Evolutionary conservation across 345 rosid genomes (phyloP), one percentile per base, ranked within the genome.

Genomic region (Eucalyptus brandiana): DNA sequence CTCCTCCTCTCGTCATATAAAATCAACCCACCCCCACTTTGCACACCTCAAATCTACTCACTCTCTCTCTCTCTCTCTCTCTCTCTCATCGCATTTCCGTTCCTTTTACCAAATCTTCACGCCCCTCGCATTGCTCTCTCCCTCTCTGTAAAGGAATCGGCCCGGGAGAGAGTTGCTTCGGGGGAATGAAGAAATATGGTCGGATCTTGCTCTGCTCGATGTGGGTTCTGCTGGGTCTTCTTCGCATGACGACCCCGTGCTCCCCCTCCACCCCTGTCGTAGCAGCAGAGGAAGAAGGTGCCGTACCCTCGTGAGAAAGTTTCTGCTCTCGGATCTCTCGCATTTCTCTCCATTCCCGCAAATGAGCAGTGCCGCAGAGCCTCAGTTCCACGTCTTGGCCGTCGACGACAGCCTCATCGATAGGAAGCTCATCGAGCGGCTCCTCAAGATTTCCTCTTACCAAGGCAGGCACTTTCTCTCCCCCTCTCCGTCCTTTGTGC

Each of bases 301-400:
- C 47, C 42, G 83, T 37, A 40, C 30, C 47, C 47, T 76, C 47
- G 83, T 24, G 47, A 76, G 47, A 23, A 76, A 42, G 44, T 21
- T 37, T 30, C 28, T 76, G 47, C 83, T 37, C 83, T 76, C 28
- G 47, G 83, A 40, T 56, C 12, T 60, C 47, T 76, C 83, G 26
- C 30, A 23, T 76, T 76, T 40, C 81, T 69, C 81, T 40, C 32
- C 32, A 2, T 40, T 21, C 45, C 83, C 28, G 45, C 28, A 37
- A 92, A 95, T 95, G 97, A 95, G 95, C 80, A 91, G 93, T 87
- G 92, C 91, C 4, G 93, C 92, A 9, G 97, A 94, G 56, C 85
- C 92, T 14, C 89, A 88, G 86, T 93, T 92, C 58, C 95, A 93
- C 88, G 94, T 93, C 80, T 89, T 93, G 87, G 95, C 95, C 69